These are phyloP conservation scores for Cystofilobasidium capitatum DNA, from an alignment of 768 basidiomycete species.

Conservation along the genomic window DNA sequence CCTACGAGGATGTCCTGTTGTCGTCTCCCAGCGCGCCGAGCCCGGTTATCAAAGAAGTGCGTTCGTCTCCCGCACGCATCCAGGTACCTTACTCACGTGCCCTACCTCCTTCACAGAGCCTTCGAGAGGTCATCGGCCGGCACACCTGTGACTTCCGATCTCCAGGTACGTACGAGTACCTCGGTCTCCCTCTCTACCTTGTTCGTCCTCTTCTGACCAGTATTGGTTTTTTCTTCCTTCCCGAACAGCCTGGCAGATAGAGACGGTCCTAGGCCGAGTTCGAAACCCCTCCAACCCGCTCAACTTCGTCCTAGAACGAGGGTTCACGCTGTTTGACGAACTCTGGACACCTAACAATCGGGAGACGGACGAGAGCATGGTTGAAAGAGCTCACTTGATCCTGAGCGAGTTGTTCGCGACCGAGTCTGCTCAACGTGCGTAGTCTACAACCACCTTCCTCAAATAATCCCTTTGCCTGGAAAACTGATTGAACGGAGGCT, in stretches of 20 bases:
- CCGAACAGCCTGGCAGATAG: neutral
- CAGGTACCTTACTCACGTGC: neutral
- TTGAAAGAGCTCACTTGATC: neutral
- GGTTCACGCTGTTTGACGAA: neutral
- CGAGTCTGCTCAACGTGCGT: neutral
- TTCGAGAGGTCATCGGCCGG: neutral
- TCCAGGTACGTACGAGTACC: neutral
- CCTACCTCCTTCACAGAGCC: neutral
- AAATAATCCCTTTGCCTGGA: neutral
- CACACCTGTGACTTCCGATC: slow-evolving; percentile 11
- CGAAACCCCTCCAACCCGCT: neutral
- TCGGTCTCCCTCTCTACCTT: neutral
- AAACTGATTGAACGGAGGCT: neutral
- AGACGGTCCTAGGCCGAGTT: neutral
- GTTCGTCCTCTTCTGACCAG: no score
- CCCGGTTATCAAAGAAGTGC: neutral
- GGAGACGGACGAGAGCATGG: slow-evolving; percentile 10
- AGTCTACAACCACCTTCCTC: neutral
- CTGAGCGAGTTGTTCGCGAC: neutral
- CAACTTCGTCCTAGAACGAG: slow-evolving; percentile 5
- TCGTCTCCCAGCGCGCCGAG: neutral
- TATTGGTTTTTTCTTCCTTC: neutral
- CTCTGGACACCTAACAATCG: slow-evolving; percentile 1
- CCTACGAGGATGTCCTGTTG: neutral
- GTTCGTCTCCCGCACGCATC: neutral